Base-by-base conservation (phyloP, 768 basidiomycete species). In the Rhodotorula paludigena region DNA sequence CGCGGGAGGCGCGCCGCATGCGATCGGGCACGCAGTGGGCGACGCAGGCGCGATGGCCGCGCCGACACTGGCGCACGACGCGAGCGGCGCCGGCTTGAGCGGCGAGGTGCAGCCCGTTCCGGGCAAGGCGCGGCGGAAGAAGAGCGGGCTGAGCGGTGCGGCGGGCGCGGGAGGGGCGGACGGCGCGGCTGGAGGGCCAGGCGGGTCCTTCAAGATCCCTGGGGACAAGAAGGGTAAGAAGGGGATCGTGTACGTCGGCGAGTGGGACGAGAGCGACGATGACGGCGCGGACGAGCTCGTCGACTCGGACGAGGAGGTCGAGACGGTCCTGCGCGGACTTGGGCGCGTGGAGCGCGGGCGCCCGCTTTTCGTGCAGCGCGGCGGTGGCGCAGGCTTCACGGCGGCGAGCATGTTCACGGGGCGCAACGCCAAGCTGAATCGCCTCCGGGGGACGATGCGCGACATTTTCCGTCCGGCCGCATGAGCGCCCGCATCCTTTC, bases 231-330 rank as follows among this genome's bases (percentile, higher is more conserved):
- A 66, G 56, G 54, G 87, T 80, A 90, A 90, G 78, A 89, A 89
- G 77, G 86, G 89, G 76, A 84, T 59, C 44, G 63, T 45, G 35
- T 68, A 64, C 77, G 82, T 85, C 30, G 90, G 90, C 80, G 89
- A 89, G 60, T 68, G 63, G 61, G 84, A 85, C 84, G 42, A 82
- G 84, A 66, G 88, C 88, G 77, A 86, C 85, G 49, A 72, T 18
- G 72, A 87, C 87, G 21, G 41, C 32, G 64, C 45, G 33, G 74
- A 68, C 39, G 71, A 57, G 54, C 47, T 64, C 64, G 69, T 92
- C 69, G 89, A 92, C 76, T 91, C 89, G 8, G 90, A 92, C 74
- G 86, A 85, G 16, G 90, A 92, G 78, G 81, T 92, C 55, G 90
- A 92, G 58, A 83, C 85, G 21, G 81, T 92, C 33, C 82, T 87